Evolutionary conservation across 2,329 filamentous ascomycete species (phyloP), one percentile per base, ranked within the genome.

Genomic region (Zymoseptoria passerinii): DNA sequence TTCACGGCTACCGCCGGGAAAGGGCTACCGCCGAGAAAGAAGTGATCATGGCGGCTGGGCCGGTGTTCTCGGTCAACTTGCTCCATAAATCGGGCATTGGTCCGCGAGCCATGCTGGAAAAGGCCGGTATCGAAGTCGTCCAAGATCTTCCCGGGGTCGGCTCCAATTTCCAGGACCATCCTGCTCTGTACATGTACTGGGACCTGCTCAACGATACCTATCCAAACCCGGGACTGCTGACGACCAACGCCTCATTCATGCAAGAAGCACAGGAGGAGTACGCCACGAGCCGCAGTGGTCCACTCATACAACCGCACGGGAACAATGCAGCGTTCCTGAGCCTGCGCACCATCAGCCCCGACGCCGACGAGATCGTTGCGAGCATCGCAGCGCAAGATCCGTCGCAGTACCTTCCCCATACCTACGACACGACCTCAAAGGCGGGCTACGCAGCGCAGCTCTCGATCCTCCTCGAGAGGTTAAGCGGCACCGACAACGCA

Each of bases 11-110:
- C 7, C 18, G 28, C 50, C 5, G 35, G 2, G 1, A 55, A 28
- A 16, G 54, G 3, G 44, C 20, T 23, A 5, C 7, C 18, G 28
- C 50, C 5, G 35, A 4, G 1, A 55, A 28, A 16, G 54, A 56
- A 18, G 76, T 85, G 10, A 78, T 87, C 35, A 67, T 87, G 2
- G 78, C 79, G 2, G 83, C 82, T 0, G 84, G 84, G 0, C 78
- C 76, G 27, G 71, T 80, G 40, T 77, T 78, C 66, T 83, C 80
- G 10, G 83, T 78, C 5, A 81, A 79, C 67, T 71, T 82, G 18
- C 77, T 81, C n/a, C 83, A 86, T 59, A 72, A 84, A 2, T 84
- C 81, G 0, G 83, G 83, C 0, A 75, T 87, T 28, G 84, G 83
- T 2, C 73, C 75, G 48, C 67, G 70, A 2, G 60, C 70, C 0